These are phyloP conservation scores for Myrica gale DNA, from an alignment of 306 rosid species.

Conservation along the genomic window DNA sequence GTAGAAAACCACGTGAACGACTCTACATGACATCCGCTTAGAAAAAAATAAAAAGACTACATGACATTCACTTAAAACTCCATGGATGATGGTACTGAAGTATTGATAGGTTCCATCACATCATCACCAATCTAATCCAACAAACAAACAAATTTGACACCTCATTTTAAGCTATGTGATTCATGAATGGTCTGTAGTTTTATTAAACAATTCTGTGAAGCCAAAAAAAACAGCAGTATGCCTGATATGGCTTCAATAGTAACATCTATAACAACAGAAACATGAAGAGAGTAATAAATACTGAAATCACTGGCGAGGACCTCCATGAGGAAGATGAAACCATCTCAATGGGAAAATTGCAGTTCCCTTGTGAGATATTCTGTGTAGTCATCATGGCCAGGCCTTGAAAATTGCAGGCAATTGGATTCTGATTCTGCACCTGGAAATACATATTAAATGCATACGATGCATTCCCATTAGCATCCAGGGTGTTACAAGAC, in stretches of 20 bases:
- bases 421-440: constrained; percentile 66
- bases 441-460: constrained; percentile 92
- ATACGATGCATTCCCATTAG: constrained; percentile 84
- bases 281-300: constrained; percentile 26
- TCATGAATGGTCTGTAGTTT: constrained; percentile 4
- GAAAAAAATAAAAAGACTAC: too few relatives aligned
- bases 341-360: constrained; percentile 77
- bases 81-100: too few relatives aligned
- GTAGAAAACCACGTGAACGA: too few relatives aligned
- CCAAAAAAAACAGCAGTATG: constrained; percentile 30
- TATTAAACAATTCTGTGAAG: constrained; percentile 20
- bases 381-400: constrained; percentile 55
- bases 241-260: constrained; percentile 36
- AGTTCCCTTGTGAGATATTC: constrained; percentile 71
- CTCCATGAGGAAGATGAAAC: constrained; percentile 41
- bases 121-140: background rate
- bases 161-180: background rate
- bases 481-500: constrained; percentile 78
- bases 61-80: too few relatives aligned
- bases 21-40: too few relatives aligned
- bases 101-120: background rate
- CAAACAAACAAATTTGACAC: background rate
- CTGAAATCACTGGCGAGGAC: constrained; percentile 33
- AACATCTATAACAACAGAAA: constrained; percentile 43
- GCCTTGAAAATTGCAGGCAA: constrained; percentile 80